phyloP scores from a whole-genome alignment of 768 basidiomycete species.

The Cystofilobasidium macerans region DNA sequence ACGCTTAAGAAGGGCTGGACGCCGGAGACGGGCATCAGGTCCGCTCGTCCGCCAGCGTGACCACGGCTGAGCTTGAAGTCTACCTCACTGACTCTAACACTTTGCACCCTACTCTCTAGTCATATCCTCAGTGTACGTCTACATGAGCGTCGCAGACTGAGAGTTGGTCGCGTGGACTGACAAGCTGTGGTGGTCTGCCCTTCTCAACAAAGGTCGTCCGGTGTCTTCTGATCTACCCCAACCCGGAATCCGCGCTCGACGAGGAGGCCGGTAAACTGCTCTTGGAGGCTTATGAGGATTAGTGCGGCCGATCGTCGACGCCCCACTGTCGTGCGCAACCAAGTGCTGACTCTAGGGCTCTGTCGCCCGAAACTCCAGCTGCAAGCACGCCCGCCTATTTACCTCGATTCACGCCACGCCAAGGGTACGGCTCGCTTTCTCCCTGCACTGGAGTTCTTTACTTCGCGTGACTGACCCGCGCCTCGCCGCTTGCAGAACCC shows the following conservation, averaged over 20 bases:
- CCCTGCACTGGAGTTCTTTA: background rate
- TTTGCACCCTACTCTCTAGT: constrained; percentile 4
- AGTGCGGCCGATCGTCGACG: constrained; percentile 34
- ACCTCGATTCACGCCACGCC: constrained; percentile 86
- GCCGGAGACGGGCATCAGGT: constrained; percentile 73
- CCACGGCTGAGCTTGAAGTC: constrained; percentile 32
- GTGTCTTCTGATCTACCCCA: constrained; percentile 90
- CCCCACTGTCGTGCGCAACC: no score
- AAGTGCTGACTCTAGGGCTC: background rate
- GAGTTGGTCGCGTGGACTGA: no score
- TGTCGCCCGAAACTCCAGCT: no score
- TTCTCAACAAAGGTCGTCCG: constrained; percentile 54
- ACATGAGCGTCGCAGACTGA: background rate
- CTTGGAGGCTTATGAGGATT: constrained; percentile 73
- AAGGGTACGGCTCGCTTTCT: constrained; percentile 42
- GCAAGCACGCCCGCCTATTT: constrained; percentile 64
- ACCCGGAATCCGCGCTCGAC: constrained; percentile 89
- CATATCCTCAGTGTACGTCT: constrained; percentile 27
- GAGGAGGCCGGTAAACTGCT: constrained; percentile 90
- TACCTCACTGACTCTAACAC: background rate
- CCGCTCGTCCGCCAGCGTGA: constrained; percentile 51
- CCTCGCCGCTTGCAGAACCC: constrained; percentile 2
- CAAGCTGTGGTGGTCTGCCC: no score
- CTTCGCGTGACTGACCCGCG: background rate
- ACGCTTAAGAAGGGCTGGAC: constrained; percentile 98